These are phyloP conservation scores for Tulasnella sp. DNA, from an alignment of 768 basidiomycete species.

Conservation along the genomic window DNA sequence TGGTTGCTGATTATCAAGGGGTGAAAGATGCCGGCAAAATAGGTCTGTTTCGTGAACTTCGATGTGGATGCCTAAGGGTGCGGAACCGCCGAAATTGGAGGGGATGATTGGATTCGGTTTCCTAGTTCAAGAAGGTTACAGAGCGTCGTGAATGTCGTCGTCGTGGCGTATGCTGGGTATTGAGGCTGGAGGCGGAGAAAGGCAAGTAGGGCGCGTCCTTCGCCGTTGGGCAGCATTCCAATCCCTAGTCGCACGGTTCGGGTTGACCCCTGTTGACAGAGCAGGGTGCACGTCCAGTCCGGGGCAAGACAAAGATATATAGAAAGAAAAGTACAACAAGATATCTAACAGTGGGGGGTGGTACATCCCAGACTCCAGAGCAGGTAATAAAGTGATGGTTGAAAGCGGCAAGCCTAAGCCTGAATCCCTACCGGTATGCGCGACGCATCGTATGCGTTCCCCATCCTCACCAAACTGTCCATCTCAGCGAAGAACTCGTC, in stretches of 20 bases:
- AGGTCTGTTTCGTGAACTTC: not conserved
- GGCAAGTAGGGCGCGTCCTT: not conserved
- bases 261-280: not conserved
- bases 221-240: not conserved
- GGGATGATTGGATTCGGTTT: not conserved
- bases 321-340: not conserved
- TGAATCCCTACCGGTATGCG: constrained; percentile 9
- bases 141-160: not conserved
- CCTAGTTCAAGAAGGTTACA: not conserved
- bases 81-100: not conserved
- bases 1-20: constrained; percentile 37
- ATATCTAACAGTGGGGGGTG: not conserved
- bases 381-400: not conserved
- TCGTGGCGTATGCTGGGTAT: not conserved
- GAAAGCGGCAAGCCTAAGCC: not conserved
- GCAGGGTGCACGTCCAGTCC: not conserved
- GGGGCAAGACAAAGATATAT: not conserved
- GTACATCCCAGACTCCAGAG: not conserved
- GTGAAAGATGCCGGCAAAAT: not conserved
- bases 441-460: constrained; percentile 32
- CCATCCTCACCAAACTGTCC: constrained; percentile 72
- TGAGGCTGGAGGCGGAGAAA: not conserved
- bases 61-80: not conserved
- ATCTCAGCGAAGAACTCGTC: constrained; percentile 70
- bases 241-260: not conserved